A percentile compares a stretch with the other conserved stretches of the same genome.
phyloP scores from a whole-genome alignment of 2,329 filamentous ascomycete genomes.

The Aschersonia sp. region DNA sequence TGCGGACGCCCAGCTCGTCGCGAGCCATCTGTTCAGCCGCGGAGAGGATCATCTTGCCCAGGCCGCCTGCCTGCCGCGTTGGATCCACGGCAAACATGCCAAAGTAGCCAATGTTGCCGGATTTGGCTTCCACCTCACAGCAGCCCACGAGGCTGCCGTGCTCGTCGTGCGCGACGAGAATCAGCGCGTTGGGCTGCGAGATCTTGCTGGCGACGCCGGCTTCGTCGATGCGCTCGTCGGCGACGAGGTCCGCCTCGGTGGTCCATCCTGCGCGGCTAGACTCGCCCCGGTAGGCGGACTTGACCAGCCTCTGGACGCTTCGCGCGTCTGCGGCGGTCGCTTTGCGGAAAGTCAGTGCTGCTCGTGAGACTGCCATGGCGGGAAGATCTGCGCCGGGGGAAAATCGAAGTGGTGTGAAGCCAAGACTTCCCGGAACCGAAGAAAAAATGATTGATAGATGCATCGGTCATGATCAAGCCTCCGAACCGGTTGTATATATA shows the following conservation, averaged over 20 bases:
- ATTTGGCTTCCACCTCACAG: constrained; percentile 23
- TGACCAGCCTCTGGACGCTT: constrained; percentile 21
- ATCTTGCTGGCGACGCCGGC: constrained; percentile 23
- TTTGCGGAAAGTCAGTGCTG: constrained; percentile 17
- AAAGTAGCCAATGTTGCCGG: constrained; percentile 22
- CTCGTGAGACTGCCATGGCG: not conserved
- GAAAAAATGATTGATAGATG: no score
- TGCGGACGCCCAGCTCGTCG: constrained; percentile 14
- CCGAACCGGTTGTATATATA: no score
- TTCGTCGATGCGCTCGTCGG: constrained; percentile 26
- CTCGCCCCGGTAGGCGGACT: constrained; percentile 29
- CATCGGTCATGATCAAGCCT: no score
- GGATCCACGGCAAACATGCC: constrained; percentile 33
- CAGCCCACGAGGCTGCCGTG: constrained; percentile 20
- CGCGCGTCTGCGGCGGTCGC: constrained; percentile 18
- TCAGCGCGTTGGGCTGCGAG: constrained; percentile 16
- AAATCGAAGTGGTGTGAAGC: not conserved
- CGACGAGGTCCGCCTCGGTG: constrained; percentile 28
- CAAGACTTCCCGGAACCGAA: not conserved
- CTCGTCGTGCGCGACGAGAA: constrained; percentile 22
- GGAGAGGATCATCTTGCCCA: constrained; percentile 25
- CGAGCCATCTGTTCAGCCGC: constrained; percentile 24
- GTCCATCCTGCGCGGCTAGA: constrained; percentile 28
- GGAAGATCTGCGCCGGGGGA: not conserved
- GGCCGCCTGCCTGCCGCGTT: constrained; percentile 23